Evolutionary conservation across 139 green algal genomes (phyloP).

Genomic region (Coccomyxa sp.): DNA sequence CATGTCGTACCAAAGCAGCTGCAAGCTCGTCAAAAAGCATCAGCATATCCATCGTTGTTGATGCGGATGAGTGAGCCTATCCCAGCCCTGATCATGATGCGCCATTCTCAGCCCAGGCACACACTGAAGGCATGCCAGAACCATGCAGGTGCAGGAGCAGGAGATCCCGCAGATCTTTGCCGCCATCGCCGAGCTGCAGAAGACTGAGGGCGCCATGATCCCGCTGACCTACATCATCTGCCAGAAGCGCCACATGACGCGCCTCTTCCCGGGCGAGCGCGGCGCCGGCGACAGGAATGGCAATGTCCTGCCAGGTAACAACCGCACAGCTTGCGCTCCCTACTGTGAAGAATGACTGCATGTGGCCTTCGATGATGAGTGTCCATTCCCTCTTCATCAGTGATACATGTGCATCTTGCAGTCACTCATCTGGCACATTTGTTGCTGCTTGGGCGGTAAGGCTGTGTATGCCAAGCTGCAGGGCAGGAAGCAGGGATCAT

Average conservation of each 20-base stretch:
- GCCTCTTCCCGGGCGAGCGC: constrained; percentile 36
- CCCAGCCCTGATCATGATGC: background rate
- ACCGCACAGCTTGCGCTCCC: no score
- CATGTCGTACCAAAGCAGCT: background rate
- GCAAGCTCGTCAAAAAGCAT: background rate
- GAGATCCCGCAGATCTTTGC: constrained; percentile 4
- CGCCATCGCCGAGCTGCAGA: background rate
- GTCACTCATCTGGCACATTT: no score
- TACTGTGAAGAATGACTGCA: no score
- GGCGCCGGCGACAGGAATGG: constrained; percentile 27
- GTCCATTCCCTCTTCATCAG: no score
- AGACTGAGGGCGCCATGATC: constrained; percentile 19
- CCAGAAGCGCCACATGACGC: constrained; percentile 66
- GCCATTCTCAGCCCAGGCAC: no score
- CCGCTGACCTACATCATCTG: constrained; percentile 44
- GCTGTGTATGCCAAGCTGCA: no score
- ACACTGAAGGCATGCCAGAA: background rate
- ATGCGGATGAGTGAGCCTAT: background rate
- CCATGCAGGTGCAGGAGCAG: constrained; percentile 2
- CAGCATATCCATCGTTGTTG: background rate
- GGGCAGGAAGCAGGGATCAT: constrained; percentile 81
- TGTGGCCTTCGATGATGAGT: no score
- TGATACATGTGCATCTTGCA: no score
- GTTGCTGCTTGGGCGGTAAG: no score
- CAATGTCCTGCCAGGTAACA: constrained; percentile 36